Conservation (phyloP, 331 rosid genomes). For the Malus hybrid region DNA sequence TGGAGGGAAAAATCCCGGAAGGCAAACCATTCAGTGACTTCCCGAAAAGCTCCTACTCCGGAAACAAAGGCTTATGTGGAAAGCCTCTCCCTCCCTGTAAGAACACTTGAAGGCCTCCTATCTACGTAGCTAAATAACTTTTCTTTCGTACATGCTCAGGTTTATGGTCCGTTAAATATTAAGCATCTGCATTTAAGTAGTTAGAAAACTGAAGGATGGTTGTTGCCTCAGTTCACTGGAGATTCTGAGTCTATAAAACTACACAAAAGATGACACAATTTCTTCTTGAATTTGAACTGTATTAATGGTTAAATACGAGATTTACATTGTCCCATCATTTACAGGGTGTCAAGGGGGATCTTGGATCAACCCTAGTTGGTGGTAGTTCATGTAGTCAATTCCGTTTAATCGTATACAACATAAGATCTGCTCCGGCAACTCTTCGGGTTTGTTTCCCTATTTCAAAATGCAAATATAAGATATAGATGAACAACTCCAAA, state of each 20-base stretch:
- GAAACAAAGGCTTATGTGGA: conserved; percentile 66
- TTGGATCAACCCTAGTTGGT: conserved; percentile 63
- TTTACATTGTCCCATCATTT: conserved; percentile 17
- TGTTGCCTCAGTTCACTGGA: not conserved
- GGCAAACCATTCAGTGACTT: conserved; percentile 56
- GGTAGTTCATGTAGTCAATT: conserved; percentile 72
- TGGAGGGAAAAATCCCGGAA: conserved; percentile 71
- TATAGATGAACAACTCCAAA: not conserved
- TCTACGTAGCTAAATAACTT: not conserved
- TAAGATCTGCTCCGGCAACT: conserved; percentile 86
- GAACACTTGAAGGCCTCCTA: not conserved
- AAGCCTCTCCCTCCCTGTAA: conserved; percentile 61
- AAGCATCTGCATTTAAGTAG: not conserved
- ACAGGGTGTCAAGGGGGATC: conserved; percentile 30
- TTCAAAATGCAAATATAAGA: conserved; percentile 14
- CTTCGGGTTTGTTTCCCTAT: conserved; percentile 95
- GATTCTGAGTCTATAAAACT: not conserved
- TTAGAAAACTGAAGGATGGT: not conserved
- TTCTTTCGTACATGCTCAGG: not conserved
- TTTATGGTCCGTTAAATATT: no score
- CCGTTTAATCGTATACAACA: conserved; percentile 88
- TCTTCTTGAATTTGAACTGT: conserved; percentile 13
- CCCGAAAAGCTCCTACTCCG: conserved; percentile 47
- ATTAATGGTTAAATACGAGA: conserved; percentile 8
- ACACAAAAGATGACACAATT: conserved; percentile 4